Percentiles rank a stretch among this genome's conserved stretches.
Conservation (phyloP, 495 filamentous ascomycete species). For the Filosporella fistucella region DNA sequence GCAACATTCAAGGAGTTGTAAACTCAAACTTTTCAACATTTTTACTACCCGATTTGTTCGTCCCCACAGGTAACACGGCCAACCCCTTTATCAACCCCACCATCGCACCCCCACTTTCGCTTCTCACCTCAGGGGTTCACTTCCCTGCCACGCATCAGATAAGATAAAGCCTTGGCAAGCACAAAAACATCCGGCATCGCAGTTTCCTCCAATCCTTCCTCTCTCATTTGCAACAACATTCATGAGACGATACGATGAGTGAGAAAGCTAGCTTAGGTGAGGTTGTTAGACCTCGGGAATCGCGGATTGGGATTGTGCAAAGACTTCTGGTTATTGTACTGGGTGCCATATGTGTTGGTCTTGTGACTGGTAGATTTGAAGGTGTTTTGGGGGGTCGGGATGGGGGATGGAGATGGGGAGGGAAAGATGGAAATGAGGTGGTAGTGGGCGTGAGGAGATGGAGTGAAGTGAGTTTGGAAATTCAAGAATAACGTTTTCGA, state of each 20-base stretch:
- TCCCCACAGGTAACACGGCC: too few species aligned
- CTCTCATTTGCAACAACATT: background rate
- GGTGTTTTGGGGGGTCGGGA: background rate
- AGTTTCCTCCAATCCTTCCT: background rate
- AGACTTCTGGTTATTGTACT: background rate
- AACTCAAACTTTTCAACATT: too few species aligned
- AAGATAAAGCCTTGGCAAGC: background rate
- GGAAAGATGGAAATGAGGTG: background rate
- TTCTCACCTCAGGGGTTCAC: background rate
- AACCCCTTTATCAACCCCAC: background rate
- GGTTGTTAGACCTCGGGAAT: background rate
- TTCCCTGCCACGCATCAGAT: background rate
- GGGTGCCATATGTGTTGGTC: background rate
- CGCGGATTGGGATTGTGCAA: background rate
- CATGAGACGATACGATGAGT: background rate
- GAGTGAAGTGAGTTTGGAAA: background rate
- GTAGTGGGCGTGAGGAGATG: background rate
- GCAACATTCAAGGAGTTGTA: too few species aligned
- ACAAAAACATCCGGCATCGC: too few species aligned
- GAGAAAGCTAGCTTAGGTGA: background rate
- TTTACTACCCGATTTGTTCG: too few species aligned
- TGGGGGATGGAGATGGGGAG: background rate
- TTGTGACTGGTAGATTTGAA: background rate
- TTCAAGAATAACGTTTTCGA: background rate
- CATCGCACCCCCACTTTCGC: background rate